phyloP scores from a whole-genome alignment of 2,329 filamentous ascomycete species.

The Aspergillus amoenus region DNA sequence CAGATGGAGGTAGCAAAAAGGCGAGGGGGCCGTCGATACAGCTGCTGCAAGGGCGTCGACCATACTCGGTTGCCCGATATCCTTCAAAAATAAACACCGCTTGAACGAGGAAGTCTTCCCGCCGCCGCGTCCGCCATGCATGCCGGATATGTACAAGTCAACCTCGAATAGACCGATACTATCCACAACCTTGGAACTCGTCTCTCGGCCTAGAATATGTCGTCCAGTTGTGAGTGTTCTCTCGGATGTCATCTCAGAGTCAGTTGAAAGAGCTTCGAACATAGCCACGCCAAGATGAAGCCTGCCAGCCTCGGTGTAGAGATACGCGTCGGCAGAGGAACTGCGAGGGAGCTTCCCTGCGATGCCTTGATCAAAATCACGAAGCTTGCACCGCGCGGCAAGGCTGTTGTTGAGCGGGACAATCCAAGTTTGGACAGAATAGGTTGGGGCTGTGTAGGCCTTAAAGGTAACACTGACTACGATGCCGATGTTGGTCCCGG shows the following conservation, averaged over 20 bases:
- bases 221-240: constrained; percentile 9
- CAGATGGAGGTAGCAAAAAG: constrained; percentile 62
- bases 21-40: constrained; percentile 50
- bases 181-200: constrained; percentile 43
- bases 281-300: constrained; percentile 55
- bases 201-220: constrained; percentile 36
- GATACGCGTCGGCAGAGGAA: constrained; percentile 56
- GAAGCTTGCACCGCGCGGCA: constrained; percentile 39
- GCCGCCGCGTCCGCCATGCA: constrained; percentile 59
- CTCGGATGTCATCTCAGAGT: background rate
- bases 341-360: constrained; percentile 43
- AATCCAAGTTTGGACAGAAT: constrained; percentile 44
- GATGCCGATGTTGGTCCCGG: constrained; percentile 61
- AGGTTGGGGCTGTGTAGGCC: constrained; percentile 45
- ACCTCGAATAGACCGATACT: constrained; percentile 54
- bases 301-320: constrained; percentile 50
- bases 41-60: constrained; percentile 45
- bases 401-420: constrained; percentile 24
- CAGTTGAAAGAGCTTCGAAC: constrained; percentile 41
- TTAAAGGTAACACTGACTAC: constrained; percentile 55
- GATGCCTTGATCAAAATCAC: constrained; percentile 33
- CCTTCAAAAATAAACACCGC: constrained; percentile 60
- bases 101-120: constrained; percentile 66
- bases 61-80: constrained; percentile 41
- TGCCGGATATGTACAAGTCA: constrained; percentile 60